Evolutionary conservation across 78 protist species (phyloP), one percentile per base, ranked within the genome.

Genomic region (Guillardia theta): DNA sequence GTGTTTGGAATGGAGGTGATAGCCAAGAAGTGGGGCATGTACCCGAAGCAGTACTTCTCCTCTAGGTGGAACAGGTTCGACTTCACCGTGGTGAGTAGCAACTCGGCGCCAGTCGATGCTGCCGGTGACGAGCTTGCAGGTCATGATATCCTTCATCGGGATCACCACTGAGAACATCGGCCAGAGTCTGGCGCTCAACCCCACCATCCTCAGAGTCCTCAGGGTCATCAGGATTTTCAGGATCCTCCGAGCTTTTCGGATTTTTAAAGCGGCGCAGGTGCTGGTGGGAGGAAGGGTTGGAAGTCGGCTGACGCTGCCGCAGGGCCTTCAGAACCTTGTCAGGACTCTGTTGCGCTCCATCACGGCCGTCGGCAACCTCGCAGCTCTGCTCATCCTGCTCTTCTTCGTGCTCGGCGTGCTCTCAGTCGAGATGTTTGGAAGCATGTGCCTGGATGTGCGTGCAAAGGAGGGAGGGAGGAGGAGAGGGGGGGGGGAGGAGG

Each of bases 171-270:
- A 88, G 48, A 33, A 48, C 9, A 5, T 45, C 43, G 93, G 93
- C 93, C 45, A 36, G 30, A 27, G 30, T 33, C 18, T 48, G 36
- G 44, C 70, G 37, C 9, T 88, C 76, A 48, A 88, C 64, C 93
- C 93, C n/a, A 45, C 70, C 70, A 88, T 48, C 62, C 93, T 88
- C 64, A 54, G 93, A 37, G 64, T 88, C 43, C 93, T 88, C 30
- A 54, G 93, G 21, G 12, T 88, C 76, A 10, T 88, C 39, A 30
- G 93, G 22, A 48, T 88, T 41, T 88, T 88, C 93, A 19, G 93
- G 30, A 88, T 88, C 8, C 93, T 88, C 44, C 54, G 93, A 19
- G 93, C 93, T 0, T 88, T 88, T 41, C 93, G 93, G 45, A 88
- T 88, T 64, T 48, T 88, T 64, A 88, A 88, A 64, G 83, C 83